Base-by-base conservation (phyloP, 495 filamentous ascomycete genomes). In the Chaetomidium leptoderma region DNA sequence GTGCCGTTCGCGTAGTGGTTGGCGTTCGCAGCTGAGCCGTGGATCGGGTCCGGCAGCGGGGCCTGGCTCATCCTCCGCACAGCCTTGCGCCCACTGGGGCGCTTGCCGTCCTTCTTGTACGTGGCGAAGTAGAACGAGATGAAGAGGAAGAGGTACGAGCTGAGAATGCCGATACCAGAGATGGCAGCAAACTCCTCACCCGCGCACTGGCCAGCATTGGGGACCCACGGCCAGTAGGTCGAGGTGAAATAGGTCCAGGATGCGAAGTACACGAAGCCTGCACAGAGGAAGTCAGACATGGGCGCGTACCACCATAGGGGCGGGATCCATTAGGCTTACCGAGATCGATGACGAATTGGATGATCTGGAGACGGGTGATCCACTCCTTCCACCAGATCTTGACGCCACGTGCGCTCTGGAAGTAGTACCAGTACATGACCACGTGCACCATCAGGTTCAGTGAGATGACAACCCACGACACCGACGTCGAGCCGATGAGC, bases 121-220 rank as follows among this genome's bases (percentile, higher is more conserved):
- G 93, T 98, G 47, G 90, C 90, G 61, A 95, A 78, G 82, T 98
- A 98, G 87, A 98, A 98, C 49, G 87, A 91, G 78, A 98, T 96
- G 83, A 98, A 98, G 56, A 98, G 88, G 61, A 97, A 78, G 55
- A 98, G 84, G 81, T 98, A 98, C 42, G 88, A 93, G 76, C 80
- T 89, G 65, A 98, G 76, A 67, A 96, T 95, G 57, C 79, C 90
- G 55, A 96, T 92, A 64, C 93, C 93, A 51, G 92, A 83, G 70
- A 97, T 89, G 26, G 93, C 93, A 51, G 93, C 93, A 67, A 96
- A 97, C 76, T 98, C 93, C 80, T 97, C 93, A 63, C 93, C 93
- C 16, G 93, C 91, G 68, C 93, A 98, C 59, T 83, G 77, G 65
- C 93, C 93, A 32, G 77, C 72, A 68, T 87, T 93, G 19, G 92